Base-by-base conservation (phyloP, 2,329 filamentous ascomycete species). In the Aspergillus glaucus region DNA sequence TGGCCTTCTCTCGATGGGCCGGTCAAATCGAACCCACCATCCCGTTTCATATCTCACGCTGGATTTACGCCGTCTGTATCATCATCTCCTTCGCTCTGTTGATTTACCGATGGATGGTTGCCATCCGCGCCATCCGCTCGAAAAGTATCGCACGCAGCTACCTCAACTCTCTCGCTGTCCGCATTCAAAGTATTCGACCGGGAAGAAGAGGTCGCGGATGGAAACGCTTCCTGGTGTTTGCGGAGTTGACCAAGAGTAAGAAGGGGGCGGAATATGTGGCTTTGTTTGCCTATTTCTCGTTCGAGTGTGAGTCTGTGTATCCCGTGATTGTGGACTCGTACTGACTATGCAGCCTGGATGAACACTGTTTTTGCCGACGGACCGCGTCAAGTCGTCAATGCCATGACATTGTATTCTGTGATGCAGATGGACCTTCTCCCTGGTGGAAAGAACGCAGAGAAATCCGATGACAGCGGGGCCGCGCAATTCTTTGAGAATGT, bases 1-100 rank as follows among this genome's bases (percentile, higher is more conserved):
- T 98, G 45, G 87, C 80, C 48, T 96, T 95, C 72, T 82, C 94
- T 72, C 82, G 82, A 51, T 97, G 91, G 91, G 88, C 88, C 1
- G 88, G 87, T 46, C 79, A 88, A 57, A 86, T 97, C 58, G 73
- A 88, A 58, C 90, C 90, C 1, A 79, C 81, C 37, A 86, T 97
- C 55, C 80, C 84, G 3, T 82, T 94, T 62, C 74, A 81, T 44
- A 80, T 92, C 47, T 87, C 89, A 10, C 94, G 93, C 73, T 96
- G 91, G 90, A 91, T 98, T 66, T 98, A 97, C 66, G 86, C 88
- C 24, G 81, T 82, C 48, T 95, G 91, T 67, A 97, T 98, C 64
- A 86, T 97, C 55, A 77, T 93, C 32, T 97, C 91, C 8, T 91
- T 92, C 67, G 74, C 89, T 55, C 87, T 97, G 56, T 78, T 94